These are phyloP conservation scores for Fomes fomentarius DNA, from an alignment of 1,284 basidiomycete species.

Conservation along the genomic window DNA sequence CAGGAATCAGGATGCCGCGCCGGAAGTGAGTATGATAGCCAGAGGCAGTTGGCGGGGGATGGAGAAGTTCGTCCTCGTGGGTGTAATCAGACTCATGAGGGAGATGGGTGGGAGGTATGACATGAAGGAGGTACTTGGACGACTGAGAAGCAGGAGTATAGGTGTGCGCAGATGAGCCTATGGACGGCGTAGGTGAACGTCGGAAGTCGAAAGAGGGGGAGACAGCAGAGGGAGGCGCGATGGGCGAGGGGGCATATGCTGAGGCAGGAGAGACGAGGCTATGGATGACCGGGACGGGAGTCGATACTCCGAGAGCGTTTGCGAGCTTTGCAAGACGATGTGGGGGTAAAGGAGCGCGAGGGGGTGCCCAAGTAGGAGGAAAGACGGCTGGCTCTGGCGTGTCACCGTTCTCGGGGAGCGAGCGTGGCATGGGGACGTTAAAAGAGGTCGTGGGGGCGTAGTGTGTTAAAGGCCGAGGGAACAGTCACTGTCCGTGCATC, in stretches of 20 bases:
- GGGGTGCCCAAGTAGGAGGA: slow-evolving; percentile 54
- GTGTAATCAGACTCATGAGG: slow-evolving; percentile 56
- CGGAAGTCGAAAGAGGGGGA: slow-evolving; percentile 43
- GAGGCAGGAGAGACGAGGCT: slow-evolving; percentile 35
- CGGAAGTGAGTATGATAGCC: slow-evolving; percentile 79
- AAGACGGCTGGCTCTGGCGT: slow-evolving; percentile 29
- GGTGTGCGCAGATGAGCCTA: slow-evolving; percentile 37
- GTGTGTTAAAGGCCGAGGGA: not conserved
- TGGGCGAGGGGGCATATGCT: slow-evolving; percentile 36
- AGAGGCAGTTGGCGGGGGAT: slow-evolving; percentile 57
- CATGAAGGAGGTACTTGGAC: slow-evolving; percentile 74
- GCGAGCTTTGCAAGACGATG: slow-evolving; percentile 78
- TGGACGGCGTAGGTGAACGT: slow-evolving; percentile 62
- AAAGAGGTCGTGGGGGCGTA: slow-evolving; percentile 8
- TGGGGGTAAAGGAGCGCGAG: slow-evolving; percentile 71
- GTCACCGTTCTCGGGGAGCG: slow-evolving; percentile 23
- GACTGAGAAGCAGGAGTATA: slow-evolving; percentile 46
- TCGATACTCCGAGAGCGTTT: slow-evolving; percentile 79
- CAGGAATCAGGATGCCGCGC: slow-evolving; percentile 75
- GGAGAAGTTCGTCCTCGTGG: slow-evolving; percentile 49
- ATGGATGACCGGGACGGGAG: slow-evolving; percentile 61
- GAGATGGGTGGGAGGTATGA: slow-evolving; percentile 71
- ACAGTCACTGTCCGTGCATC: slow-evolving; percentile 13
- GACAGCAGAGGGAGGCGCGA: slow-evolving; percentile 34
- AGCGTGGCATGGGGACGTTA: slow-evolving; percentile 33